Conservation (phyloP, 2,329 filamentous ascomycete species). For the Waltergamsia citrina region DNA sequence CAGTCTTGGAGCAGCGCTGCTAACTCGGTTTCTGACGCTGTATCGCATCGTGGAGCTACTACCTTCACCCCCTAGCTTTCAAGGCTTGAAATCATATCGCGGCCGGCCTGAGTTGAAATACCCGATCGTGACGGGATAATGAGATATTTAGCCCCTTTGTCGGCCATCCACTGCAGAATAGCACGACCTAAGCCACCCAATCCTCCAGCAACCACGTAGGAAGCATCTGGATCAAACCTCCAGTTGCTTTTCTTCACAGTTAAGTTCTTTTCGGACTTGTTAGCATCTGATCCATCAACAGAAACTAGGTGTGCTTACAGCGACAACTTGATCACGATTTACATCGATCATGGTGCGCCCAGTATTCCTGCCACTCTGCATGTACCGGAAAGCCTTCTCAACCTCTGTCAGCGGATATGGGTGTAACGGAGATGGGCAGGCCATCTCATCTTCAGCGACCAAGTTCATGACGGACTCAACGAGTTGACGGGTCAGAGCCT, state of each 20-base stretch:
- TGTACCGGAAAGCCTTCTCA: conserved; percentile 25
- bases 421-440: conserved; percentile 4
- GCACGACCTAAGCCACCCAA: conserved; percentile 10
- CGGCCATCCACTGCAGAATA: conserved; percentile 6
- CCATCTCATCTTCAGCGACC: conserved; percentile 2
- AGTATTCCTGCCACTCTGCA: conserved; percentile 26
- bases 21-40: too few species aligned
- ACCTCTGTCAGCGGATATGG: conserved; percentile 17
- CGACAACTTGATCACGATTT: conserved; percentile 6
- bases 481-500: conserved; percentile 15
- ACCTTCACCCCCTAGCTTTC: background rate
- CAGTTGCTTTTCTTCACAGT: background rate
- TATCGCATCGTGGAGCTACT: background rate
- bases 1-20: background rate
- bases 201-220: conserved; percentile 12
- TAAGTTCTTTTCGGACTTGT: background rate
- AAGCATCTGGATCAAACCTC: conserved; percentile 4
- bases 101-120: background rate
- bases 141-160: conserved; percentile 11
- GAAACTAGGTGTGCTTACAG: conserved; percentile 6
- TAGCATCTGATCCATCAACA: too few species aligned
- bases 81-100: background rate
- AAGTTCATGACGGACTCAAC: conserved; percentile 16
- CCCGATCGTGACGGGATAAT: conserved; percentile 1
- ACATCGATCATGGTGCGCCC: conserved; percentile 29